Base-by-base conservation (phyloP, 148 eudicot genomes). In the Fagopyrum homotropicum region DNA sequence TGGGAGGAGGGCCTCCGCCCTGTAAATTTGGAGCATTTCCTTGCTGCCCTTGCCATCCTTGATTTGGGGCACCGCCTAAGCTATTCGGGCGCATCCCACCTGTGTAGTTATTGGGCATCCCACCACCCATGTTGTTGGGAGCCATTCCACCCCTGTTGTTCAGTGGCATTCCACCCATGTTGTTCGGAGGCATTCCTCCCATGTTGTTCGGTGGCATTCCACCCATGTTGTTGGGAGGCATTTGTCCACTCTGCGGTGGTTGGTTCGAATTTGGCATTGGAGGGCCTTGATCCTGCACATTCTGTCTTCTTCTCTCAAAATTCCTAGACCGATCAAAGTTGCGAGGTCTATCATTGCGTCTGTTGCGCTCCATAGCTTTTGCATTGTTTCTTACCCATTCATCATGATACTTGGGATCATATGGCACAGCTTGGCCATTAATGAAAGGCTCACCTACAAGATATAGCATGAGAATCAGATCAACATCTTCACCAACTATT, bases 311-410 rank as follows among this genome's bases (percentile, higher is more conserved):
- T 69, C 93, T 82, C 17, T 92, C 96, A 72, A 86, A 92, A 80
- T 92, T 95, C 79, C 99, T 86, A 12, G 99, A 92, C 44, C 94
- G 83, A 66, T 92, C 99, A 77, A 77, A 80, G 82, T 86, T 92
- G 43, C 97, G 90, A 81, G 97, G 99, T 26, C 97, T 84, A 78
- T 94, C 98, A 82, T 85, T 90, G 76, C 98, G 93, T 79, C 88
- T 85, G 78, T 92, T 94, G 54, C 98, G 86, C 55, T 94, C 98
- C 78, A 81, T 83, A 45, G 98, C 98, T 60, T 91, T 87, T 2
- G 91, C 86, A 73, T 92, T 95, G 89, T 95, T 95, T 77, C 93
- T 92, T 81, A 90, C 88, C 99, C 99, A 95, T 70, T 92, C 97
- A 73, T 87, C 97, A 60, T 95, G 99, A 61, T 95, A 95, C 81